Conservation (phyloP, 371 early-diverging fungal genomes). For the Phascolomyces articulosus region DNA sequence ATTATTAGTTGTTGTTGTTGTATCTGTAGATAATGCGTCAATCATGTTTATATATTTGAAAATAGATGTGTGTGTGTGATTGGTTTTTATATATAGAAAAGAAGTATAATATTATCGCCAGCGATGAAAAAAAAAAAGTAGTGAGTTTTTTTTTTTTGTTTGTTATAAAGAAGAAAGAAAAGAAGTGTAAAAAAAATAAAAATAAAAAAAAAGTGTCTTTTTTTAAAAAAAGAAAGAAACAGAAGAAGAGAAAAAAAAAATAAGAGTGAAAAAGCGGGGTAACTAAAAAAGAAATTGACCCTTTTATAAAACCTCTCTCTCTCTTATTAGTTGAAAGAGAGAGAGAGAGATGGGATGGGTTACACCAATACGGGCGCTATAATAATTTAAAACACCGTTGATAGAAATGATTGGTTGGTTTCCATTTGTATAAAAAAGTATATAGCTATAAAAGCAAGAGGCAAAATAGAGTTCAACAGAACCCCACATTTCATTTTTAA, state of each 20-base stretch:
- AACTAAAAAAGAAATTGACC: neutral
- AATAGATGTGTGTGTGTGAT: no score
- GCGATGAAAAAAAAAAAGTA: no score
- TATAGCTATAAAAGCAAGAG: no score
- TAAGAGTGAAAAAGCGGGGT: conserved; percentile 14
- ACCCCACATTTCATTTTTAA: conserved; percentile 15
- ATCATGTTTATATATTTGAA: neutral
- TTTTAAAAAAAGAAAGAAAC: conserved; percentile 11
- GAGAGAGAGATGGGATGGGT: neutral
- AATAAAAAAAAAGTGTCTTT: neutral
- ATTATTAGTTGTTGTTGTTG: neutral
- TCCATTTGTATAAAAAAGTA: no score
- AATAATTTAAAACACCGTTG: no score
- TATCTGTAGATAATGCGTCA: conserved; percentile 12
- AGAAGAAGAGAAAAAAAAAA: conserved; percentile 1
- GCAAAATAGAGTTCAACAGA: no score
- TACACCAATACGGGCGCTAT: conserved; percentile 11
- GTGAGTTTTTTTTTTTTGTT: neutral
- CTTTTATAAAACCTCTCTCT: neutral
- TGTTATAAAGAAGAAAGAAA: neutral
- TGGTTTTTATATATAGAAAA: no score
- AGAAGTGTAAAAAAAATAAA: conserved; percentile 2
- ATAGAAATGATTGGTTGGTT: no score
- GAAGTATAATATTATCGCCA: no score
- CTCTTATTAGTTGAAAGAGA: no score